These are phyloP conservation scores for Kurtzmaniella natalensis DNA, from an alignment of 1,139 yeast genomes.

Conservation along the genomic window DNA sequence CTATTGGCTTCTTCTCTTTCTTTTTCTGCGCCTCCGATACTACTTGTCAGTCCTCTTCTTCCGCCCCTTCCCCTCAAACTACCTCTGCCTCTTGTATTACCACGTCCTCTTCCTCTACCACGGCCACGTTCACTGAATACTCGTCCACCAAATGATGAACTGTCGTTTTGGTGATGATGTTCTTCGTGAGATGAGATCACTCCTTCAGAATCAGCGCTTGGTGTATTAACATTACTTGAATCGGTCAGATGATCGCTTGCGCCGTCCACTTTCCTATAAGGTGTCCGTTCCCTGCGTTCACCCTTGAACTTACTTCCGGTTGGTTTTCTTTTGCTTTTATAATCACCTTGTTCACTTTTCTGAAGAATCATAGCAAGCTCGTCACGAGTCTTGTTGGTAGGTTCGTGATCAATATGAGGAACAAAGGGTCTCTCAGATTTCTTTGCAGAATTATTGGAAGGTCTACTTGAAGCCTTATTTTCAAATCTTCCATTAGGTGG, in stretches of 20 bases:
- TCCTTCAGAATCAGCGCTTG: not conserved
- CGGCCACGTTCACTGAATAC: constrained; percentile 19
- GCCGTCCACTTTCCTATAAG: not conserved
- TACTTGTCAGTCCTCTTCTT: not conserved
- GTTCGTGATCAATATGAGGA: too few species aligned
- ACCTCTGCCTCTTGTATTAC: constrained; percentile 11
- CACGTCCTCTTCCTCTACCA: constrained; percentile 15
- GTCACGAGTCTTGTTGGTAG: constrained; percentile 6
- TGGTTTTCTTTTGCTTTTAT: not conserved
- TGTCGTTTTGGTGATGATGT: not conserved
- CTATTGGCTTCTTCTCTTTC: too few species aligned
- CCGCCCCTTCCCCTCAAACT: constrained; percentile 7
- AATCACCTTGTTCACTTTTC: constrained; percentile 1
- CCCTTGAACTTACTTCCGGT: too few species aligned
- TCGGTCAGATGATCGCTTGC: not conserved
- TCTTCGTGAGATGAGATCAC: not conserved
- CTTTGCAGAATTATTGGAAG: too few species aligned
- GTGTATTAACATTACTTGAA: not conserved
- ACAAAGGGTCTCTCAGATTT: too few species aligned
- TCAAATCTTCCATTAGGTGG: too few species aligned
- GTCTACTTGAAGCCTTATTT: too few species aligned
- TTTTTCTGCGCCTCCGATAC: not conserved
- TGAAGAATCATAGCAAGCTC: constrained; percentile 7
- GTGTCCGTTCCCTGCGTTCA: not conserved
- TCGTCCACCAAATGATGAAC: constrained; percentile 10